Conservation (phyloP, 768 basidiomycete species). For the Rhodotorula diobovata region DNA sequence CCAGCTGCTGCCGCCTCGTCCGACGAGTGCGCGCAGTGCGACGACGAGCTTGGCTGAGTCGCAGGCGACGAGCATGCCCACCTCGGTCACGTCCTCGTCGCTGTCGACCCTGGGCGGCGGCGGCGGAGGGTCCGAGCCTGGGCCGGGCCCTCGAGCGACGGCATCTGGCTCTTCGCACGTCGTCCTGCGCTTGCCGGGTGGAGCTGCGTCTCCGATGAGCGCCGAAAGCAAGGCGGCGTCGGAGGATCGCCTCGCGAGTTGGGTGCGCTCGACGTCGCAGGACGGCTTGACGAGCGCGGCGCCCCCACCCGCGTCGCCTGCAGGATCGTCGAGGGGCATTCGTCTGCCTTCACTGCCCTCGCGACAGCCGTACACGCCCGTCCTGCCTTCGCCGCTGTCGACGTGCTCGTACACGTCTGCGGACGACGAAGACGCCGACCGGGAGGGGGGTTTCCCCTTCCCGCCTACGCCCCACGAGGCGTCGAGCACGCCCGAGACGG, state of each 20-base stretch:
- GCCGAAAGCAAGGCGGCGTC: neutral
- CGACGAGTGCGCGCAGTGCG: neutral
- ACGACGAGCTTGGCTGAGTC: neutral
- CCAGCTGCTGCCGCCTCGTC: too few relatives aligned
- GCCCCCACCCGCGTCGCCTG: neutral
- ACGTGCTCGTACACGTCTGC: conserved; percentile 24
- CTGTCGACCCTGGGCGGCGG: conserved; percentile 1
- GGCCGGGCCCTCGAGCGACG: too few relatives aligned
- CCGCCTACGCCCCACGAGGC: neutral
- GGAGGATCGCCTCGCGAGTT: conserved; percentile 1
- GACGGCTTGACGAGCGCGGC: neutral
- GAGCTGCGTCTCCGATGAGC: too few relatives aligned
- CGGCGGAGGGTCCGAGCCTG: neutral
- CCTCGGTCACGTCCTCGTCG: conserved; percentile 13
- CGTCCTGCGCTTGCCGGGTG: too few relatives aligned
- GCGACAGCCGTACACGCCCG: conserved; percentile 24
- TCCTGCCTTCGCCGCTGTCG: conserved; percentile 23
- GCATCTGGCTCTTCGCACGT: too few relatives aligned
- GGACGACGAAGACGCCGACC: conserved; percentile 1
- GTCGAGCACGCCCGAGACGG: neutral
- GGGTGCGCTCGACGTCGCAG: conserved; percentile 3
- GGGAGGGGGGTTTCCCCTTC: conserved; percentile 25
- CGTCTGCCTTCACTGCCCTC: neutral
- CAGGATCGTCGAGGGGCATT: neutral
- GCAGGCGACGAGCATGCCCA: conserved; percentile 12